These are phyloP conservation scores for Nicotiana otophora DNA, from an alignment of 257 asterid genomes.

Conservation along the genomic window DNA sequence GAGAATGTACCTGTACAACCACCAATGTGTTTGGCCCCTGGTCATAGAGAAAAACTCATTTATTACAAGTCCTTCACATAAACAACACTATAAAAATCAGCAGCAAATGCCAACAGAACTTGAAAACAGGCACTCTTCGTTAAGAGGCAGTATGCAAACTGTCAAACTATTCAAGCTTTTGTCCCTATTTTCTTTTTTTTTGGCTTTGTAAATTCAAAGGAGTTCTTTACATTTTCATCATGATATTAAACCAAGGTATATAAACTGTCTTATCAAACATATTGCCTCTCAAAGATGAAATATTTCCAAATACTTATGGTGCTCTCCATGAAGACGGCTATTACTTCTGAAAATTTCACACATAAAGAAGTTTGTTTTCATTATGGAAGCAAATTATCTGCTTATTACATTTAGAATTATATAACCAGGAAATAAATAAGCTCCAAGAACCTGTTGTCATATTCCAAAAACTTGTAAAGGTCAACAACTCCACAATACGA, in stretches of 20 bases:
- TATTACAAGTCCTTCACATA: conserved; percentile 4
- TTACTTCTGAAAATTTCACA: background rate
- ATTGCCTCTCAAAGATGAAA: background rate
- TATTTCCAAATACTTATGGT: background rate
- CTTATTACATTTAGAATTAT: background rate
- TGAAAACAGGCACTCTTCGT: background rate
- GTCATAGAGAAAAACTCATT: conserved; percentile 13
- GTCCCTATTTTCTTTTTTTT: background rate
- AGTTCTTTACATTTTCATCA: background rate
- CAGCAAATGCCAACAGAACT: background rate
- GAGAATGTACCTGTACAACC: conserved; percentile 73
- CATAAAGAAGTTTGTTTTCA: background rate
- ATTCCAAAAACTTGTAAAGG: background rate
- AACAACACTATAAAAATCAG: background rate
- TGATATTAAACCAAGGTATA: background rate
- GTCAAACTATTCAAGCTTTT: background rate
- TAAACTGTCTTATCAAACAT: background rate
- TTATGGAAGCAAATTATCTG: background rate
- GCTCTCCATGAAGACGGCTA: background rate
- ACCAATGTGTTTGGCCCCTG: conserved; percentile 88
- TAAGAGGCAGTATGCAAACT: background rate
- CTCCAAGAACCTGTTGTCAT: background rate
- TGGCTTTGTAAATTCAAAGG: background rate
- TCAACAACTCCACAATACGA: background rate
- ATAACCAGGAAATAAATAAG: background rate